Evolutionary conservation across 495 filamentous ascomycete genomes (phyloP).

Genomic region (Aspergillus baeticus): DNA sequence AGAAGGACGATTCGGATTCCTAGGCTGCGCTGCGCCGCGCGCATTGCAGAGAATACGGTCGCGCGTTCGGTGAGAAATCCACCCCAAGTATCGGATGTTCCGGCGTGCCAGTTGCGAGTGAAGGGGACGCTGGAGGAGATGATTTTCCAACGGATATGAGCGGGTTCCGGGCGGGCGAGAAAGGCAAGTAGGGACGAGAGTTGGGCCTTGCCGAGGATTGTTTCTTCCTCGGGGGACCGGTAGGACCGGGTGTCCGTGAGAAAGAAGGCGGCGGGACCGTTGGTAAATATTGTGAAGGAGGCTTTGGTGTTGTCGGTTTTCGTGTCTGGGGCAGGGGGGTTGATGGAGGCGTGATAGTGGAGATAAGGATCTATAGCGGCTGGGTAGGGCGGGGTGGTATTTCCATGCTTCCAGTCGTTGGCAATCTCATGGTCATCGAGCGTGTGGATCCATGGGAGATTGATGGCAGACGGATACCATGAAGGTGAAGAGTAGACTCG

Average conservation of each 20-base stretch:
- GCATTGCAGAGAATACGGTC: conserved; percentile 83
- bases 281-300: conserved; percentile 79
- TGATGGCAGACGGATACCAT: conserved; percentile 63
- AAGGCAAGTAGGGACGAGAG: conserved; percentile 75
- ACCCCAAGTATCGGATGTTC: conserved; percentile 85
- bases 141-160: conserved; percentile 90
- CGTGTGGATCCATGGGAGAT: conserved; percentile 93
- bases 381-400: conserved; percentile 68
- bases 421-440: conserved; percentile 94
- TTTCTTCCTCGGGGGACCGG: conserved; percentile 63
- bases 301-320: conserved; percentile 50
- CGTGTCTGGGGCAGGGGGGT: conserved; percentile 62
- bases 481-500: conserved; percentile 91
- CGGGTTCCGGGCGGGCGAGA: conserved; percentile 64
- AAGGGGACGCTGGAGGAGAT: conserved; percentile 86
- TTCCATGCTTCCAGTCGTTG: conserved; percentile 79
- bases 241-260: conserved; percentile 90
- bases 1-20: conserved; percentile 79
- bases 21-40: conserved; percentile 67
- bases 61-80: conserved; percentile 80
- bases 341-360: conserved; percentile 79
- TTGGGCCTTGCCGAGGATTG: conserved; percentile 82
- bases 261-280: conserved; percentile 92
- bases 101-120: conserved; percentile 93
- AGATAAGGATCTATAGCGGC: conserved; percentile 82